These are phyloP conservation scores for Cryptococcus hybrid DNA, from an alignment of 1,284 basidiomycete genomes.

Conservation along the genomic window DNA sequence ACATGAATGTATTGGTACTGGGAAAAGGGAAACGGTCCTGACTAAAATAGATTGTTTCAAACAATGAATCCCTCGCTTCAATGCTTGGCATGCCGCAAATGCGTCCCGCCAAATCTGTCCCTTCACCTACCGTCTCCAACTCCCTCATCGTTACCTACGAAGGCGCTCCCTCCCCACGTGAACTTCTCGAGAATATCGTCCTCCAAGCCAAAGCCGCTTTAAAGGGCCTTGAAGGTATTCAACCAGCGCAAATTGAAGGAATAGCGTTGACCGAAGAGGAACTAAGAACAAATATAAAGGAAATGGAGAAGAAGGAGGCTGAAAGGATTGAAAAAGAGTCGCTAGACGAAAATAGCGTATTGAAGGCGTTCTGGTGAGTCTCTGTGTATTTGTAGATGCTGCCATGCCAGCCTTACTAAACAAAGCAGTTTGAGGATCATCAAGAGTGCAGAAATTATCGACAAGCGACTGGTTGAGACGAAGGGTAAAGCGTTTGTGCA, in stretches of 20 bases:
- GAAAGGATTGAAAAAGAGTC: conserved; percentile 8
- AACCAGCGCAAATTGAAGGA: neutral
- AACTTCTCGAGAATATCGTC: conserved; percentile 80
- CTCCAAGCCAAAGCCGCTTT: conserved; percentile 85
- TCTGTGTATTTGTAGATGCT: neutral
- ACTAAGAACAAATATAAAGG: conserved; percentile 4
- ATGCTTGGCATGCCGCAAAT: conserved; percentile 97
- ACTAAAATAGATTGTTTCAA: conserved; percentile 65
- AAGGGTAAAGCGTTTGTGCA: conserved; percentile 80
- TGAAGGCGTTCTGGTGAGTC: conserved; percentile 50
- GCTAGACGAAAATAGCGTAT: conserved; percentile 50
- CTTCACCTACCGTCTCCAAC: conserved; percentile 7
- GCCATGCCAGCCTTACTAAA: neutral
- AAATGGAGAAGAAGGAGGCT: conserved; percentile 10
- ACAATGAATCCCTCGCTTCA: conserved; percentile 82
- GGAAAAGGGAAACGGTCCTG: conserved; percentile 29
- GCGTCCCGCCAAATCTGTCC: conserved; percentile 51
- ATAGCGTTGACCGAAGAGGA: conserved; percentile 18
- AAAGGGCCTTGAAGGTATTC: conserved; percentile 60
- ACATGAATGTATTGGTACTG: neutral
- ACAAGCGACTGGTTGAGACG: conserved; percentile 75
- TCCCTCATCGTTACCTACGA: conserved; percentile 66
- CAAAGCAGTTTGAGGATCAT: conserved; percentile 71
- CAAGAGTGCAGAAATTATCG: conserved; percentile 72
- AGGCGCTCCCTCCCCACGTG: conserved; percentile 80